Evolutionary conservation across 495 filamentous ascomycete genomes (phyloP), one percentile per base, ranked within the genome.

Genomic region (Margaritispora aquatica): DNA sequence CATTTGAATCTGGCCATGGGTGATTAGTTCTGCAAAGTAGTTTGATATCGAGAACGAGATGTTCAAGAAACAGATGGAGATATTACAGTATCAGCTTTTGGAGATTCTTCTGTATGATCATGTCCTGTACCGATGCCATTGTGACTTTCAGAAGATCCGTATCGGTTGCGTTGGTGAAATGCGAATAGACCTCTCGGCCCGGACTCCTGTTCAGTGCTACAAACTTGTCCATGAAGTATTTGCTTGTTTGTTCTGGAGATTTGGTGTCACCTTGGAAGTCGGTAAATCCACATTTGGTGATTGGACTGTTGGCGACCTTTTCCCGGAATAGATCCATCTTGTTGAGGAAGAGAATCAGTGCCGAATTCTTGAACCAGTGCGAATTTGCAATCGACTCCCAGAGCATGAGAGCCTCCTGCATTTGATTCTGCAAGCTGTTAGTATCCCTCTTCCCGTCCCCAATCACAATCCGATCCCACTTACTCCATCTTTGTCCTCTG

Each of bases 61-160:
- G 38, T 44, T 44, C 38, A n/a, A n/a, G 38, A 44, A 8, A 15
- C 38, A 17, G 38, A n/a, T 44, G 38, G 38, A 44, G 38, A 17
- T 7, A 50, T 92, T 84, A 98, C 76, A 97, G 83, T 68, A 98
- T 96, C 65, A 98, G 77, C 69, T 88, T 87, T 75, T 96, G 90
- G 58, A 98, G 80, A 73, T 98, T 98, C 72, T 91, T 88, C 77
- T 98, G 94, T 65, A 98, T 93, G 72, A 98, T 97, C 88, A 97
- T 98, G 70, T 98, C 94, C 69, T 97, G 94, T 31, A 98, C 94
- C 26, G 89, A 95, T 55, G 84, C 81, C 94, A 98, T 98, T 23
- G 94, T 98, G 64, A 93, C 95, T 75, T 96, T 97, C 55, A 98
- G 78, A 54, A 98, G 74, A 69, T 95, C 94, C 31, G 92, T 97